Base-by-base conservation (phyloP, 176 grass and related monocot species). In the Luzula sylvatica region DNA sequence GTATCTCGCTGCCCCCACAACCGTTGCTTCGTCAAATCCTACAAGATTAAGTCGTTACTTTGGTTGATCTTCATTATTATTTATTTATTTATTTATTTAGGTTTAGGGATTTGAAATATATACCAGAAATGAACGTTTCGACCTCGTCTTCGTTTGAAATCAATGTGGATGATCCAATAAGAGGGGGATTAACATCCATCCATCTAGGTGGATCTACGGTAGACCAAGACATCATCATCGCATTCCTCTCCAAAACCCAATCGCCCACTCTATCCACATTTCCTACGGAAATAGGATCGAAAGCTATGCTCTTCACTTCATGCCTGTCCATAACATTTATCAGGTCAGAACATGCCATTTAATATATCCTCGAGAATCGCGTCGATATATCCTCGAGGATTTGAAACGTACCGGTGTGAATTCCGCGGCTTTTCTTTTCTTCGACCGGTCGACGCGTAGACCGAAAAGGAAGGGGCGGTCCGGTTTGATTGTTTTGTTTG, bases 11-110 rank as follows among this genome's bases (percentile, higher is more conserved):
- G 81, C 84, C 55, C 64, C 67, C 72, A 50, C 74, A 69, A 96
- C 82, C 74, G 85, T 75, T 62, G 81, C 77, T 15, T 79, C 78
- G 23, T 79, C 80, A 68, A 96, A 58, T 71, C 80, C 90, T 96
- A 61, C 42, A 57, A 82, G 40, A 17, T 28, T 60, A 61, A 50
- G 13, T 35, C 30, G 32, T 27, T 63, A 8, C 15, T 26, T 47
- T 35, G 15, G 47, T 2, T 15, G 23, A 15, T 19, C n/a, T n/a
- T n/a, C 30, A 35, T 35, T 35, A 35, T 35, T 9, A 7, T 35
- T 35, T 35, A 7, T 35, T 35, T 35, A 35, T 35, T 35, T 9
- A 35, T 9, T 35, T 35, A 35, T 35, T 35, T 9, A 35, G 30
- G 30, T 35, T 35, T 35, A 4, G 9, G 5, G 30, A 9, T 35